Evolutionary conservation across 1,284 basidiomycete species (phyloP), one percentile per base, ranked within the genome.

Genomic region (Heterobasidion occidentale): DNA sequence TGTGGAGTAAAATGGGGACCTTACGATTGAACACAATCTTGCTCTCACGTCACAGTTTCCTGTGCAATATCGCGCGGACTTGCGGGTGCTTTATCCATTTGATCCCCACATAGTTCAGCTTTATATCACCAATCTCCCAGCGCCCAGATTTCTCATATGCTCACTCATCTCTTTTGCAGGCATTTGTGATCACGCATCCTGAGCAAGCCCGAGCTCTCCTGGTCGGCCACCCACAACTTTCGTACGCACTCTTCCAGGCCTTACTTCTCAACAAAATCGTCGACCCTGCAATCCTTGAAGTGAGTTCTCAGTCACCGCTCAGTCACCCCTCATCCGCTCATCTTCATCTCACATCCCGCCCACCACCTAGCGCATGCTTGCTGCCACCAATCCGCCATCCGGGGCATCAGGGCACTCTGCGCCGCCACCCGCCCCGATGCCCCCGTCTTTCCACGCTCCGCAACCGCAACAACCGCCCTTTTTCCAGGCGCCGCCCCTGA

Each of bases 241-340:
- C 94, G 2, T 99, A 98, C 68, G 96, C 96, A 1, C 79, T 99
- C 17, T 98, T 99, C 76, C 96, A 98, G 74, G 91, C 93, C 0
- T 84, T 99, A 66, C 76, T 99, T 6, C 77, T 98, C 58, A 92
- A 97, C 79, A 93, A 96, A 67, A 92, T 99, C 27, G 92, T 99
- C 51, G 95, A 98, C 63, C 83, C 90, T 1, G 81, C 83, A 2
- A 86, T 98, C 53, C 77, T 98, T 2, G 78, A 86, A 66, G 83
- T 86, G 63, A 65, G 78, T 66, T 44, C 61, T 14, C 11, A 17
- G 48, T 20, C 2, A 19, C 19, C 50, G 9, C 19, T 19, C 9
- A 8, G 44, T 42, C 17, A 20, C 11, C 17, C 46, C 19, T 44
- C 36, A 19, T 17, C 42, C 51, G 7, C 47, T 51, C 47, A 46